Evolutionary conservation across 2,329 filamentous ascomycete genomes (phyloP), one percentile per base, ranked within the genome.

Genomic region (Xylariaceae sp.): DNA sequence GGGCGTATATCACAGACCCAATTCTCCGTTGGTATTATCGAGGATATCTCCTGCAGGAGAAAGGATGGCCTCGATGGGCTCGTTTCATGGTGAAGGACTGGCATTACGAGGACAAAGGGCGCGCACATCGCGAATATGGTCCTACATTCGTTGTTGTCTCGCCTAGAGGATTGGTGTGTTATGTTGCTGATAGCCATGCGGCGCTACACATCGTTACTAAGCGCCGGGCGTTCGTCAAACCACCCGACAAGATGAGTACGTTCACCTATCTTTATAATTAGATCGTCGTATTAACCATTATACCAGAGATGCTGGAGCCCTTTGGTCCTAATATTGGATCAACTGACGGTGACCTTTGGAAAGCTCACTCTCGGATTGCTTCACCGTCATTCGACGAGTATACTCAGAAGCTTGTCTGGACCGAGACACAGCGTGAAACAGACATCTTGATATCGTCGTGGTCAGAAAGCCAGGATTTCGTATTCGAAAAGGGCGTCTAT

Each of bases 31-130:
- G 24, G 26, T 39, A 11, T 33, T 56, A 8, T 31, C 46, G 19
- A 8, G 11, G 12, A 21, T 28, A 40, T 16, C 28, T 53, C 3
- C 23, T 43, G 6, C 6, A 12, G 29, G 55, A 36, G 6, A 7
- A 49, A n/a, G 49, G 49, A 4, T 58, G 55, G 49, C 55, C 55
- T 2, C 17, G 44, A 44, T 58, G 55, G 55, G 41, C 31, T n/a
- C 55, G 55, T 39, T 58, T 58, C 8, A 53, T 53, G 55, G 40
- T 58, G 1, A 53, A 39, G 5, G 49, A 58, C 16, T 58, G 55
- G 55, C 37, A 53, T 26, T 58, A 53, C 9, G 55, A 58, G 29
- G 55, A 58, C 8, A 53, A 53, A 23, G 14, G 39, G 6, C 36
- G 49, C 8, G 55, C 49, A 7, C 49, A 58, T 34, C 12, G 9